A percentile compares a stretch with the other conserved stretches of the same genome.
Evolutionary conservation across 805 yeast species (phyloP).

Genomic region (Saccharomycopsis guyanensis): DNA sequence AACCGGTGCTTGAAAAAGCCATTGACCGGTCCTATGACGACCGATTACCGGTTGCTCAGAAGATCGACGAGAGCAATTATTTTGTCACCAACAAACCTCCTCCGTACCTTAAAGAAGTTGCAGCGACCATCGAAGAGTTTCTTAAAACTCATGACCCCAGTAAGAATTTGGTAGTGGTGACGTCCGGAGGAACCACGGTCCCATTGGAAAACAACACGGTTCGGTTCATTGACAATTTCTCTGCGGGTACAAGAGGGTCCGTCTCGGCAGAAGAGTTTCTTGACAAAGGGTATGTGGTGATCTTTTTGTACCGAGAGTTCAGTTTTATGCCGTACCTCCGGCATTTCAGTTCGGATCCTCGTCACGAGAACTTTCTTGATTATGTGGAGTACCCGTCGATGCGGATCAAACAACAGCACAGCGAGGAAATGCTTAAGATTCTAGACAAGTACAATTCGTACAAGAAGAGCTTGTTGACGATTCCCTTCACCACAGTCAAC

Average conservation of each 20-base stretch:
- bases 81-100: constrained; percentile 72
- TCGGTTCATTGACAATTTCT: constrained; percentile 90
- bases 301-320: constrained; percentile 87
- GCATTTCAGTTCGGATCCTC: constrained; percentile 44
- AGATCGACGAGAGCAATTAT: constrained; percentile 65
- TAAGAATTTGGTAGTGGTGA: constrained; percentile 67
- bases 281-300: constrained; percentile 82
- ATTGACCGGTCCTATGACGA: constrained; percentile 64
- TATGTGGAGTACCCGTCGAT: constrained; percentile 46
- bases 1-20: constrained; percentile 61
- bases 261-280: constrained; percentile 89
- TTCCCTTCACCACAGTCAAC: constrained; percentile 93
- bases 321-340: constrained; percentile 89
- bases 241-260: constrained; percentile 98
- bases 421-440: constrained; percentile 52
- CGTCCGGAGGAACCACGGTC: constrained; percentile 97
- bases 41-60: constrained; percentile 62
- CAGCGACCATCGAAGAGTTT: constrained; percentile 50
- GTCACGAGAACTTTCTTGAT: constrained; percentile 77
- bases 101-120: constrained; percentile 55
- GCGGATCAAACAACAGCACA: constrained; percentile 53
- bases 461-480: constrained; percentile 34
- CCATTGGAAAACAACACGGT: constrained; percentile 97
- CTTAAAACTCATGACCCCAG: constrained; percentile 46
- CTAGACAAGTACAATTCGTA: constrained; percentile 27